These are phyloP conservation scores for Emmonsiellopsis sp. DNA, from an alignment of 2,329 filamentous ascomycete species.

Conservation along the genomic window DNA sequence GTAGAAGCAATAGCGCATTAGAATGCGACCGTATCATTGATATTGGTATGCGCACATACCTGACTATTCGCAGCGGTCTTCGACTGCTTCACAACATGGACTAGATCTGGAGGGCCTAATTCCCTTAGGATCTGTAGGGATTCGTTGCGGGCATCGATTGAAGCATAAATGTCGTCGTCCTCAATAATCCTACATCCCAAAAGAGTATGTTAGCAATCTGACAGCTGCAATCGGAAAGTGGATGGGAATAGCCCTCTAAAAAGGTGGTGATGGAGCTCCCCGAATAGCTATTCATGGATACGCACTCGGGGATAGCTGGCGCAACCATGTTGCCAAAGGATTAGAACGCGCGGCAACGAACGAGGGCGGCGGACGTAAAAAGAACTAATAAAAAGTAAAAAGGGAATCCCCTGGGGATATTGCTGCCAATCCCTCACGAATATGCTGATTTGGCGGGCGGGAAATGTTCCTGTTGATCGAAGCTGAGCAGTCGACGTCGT, in stretches of 20 bases:
- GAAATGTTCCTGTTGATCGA: too few species aligned
- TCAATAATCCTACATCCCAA: constrained; percentile 66
- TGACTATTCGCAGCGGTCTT: constrained; percentile 50
- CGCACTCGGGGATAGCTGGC: constrained; percentile 68
- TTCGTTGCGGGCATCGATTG: constrained; percentile 87
- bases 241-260: not conserved
- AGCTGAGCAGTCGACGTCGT: not conserved
- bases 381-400: not conserved
- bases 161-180: constrained; percentile 74
- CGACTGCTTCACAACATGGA: constrained; percentile 79
- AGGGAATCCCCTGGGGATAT: not conserved
- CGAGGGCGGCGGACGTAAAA: not conserved
- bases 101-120: constrained; percentile 88
- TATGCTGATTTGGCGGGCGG: too few species aligned
- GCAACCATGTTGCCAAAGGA: constrained; percentile 51
- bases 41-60: constrained; percentile 27
- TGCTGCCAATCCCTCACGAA: too few species aligned
- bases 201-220: not conserved
- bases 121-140: constrained; percentile 77
- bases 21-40: not conserved
- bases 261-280: not conserved
- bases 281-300: constrained; percentile 9
- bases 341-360: not conserved
- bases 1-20: constrained; percentile 2
- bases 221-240: not conserved